Evolutionary conservation across 805 yeast species (phyloP).

Genomic region (Cyberlindnera veronae): DNA sequence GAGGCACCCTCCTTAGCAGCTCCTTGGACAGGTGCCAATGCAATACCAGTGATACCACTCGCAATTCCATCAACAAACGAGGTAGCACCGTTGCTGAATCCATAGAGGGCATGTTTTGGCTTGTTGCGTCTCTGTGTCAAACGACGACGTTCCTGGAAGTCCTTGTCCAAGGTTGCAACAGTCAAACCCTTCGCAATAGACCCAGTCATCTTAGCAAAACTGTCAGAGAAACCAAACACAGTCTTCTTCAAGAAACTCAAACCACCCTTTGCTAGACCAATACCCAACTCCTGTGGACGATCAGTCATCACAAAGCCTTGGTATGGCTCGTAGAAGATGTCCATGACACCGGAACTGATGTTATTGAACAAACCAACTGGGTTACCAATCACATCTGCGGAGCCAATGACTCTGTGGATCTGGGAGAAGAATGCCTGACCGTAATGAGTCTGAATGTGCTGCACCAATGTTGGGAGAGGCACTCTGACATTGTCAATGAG

Average conservation of each 20-base stretch:
- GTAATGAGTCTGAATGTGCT: conserved; percentile 77
- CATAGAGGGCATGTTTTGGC: conserved; percentile 82
- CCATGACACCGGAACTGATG: conserved; percentile 91
- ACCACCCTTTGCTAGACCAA: conserved; percentile 95
- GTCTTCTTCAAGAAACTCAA: conserved; percentile 90
- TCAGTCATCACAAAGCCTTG: conserved; percentile 93
- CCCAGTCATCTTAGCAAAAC: conserved; percentile 89
- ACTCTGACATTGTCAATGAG: conserved; percentile 86
- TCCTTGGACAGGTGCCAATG: conserved; percentile 87
- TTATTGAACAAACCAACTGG: conserved; percentile 96
- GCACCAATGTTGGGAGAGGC: conserved; percentile 68
- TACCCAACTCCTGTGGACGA: conserved; percentile 93
- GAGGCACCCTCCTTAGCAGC: conserved; percentile 84
- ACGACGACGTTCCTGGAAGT: conserved; percentile 80
- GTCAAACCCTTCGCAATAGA: conserved; percentile 92
- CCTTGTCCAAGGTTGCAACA: conserved; percentile 81
- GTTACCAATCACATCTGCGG: conserved; percentile 94
- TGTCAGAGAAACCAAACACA: conserved; percentile 91
- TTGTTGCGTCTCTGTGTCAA: conserved; percentile 70
- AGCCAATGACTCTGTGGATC: conserved; percentile 87
- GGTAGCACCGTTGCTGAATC: conserved; percentile 80
- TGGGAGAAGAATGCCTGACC: conserved; percentile 91
- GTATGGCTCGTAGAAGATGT: conserved; percentile 95
- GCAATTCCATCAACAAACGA: conserved; percentile 84
- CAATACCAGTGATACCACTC: conserved; percentile 87